A percentile compares a stretch with the other conserved stretches of the same genome.
phyloP scores from a whole-genome alignment of 805 yeast genomes.

The Nakazawaea sp. region DNA sequence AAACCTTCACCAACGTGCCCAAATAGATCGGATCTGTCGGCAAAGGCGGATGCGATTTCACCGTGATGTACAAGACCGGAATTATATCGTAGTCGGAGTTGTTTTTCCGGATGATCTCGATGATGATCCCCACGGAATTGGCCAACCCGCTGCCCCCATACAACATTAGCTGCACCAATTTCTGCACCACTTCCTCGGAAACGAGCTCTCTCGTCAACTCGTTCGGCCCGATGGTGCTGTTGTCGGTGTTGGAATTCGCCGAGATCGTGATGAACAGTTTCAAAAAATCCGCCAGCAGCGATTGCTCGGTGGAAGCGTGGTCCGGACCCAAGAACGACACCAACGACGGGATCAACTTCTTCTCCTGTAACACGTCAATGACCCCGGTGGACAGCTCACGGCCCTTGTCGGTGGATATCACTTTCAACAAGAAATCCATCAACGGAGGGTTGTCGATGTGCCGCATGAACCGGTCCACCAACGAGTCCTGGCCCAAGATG shows the following conservation, averaged over 20 bases:
- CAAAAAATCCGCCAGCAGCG: constrained; percentile 92
- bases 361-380: constrained; percentile 66
- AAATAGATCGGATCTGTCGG: constrained; percentile 89
- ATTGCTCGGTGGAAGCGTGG: constrained; percentile 65
- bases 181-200: constrained; percentile 58
- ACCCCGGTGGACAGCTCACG: constrained; percentile 79
- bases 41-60: constrained; percentile 88
- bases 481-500: constrained; percentile 55
- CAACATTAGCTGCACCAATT: constrained; percentile 72
- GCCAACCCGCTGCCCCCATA: constrained; percentile 81
- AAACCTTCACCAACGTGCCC: constrained; percentile 75
- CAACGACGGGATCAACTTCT: constrained; percentile 65
- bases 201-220: constrained; percentile 89
- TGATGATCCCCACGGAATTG: constrained; percentile 91
- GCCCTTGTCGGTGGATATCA: constrained; percentile 89
- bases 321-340: constrained; percentile 66
- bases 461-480: constrained; percentile 74
- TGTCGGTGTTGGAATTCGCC: constrained; percentile 86
- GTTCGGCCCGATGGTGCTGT: constrained; percentile 92
- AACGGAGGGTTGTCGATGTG: constrained; percentile 91
- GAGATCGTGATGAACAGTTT: constrained; percentile 92
- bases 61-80: constrained; percentile 74
- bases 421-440: constrained; percentile 86
- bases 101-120: constrained; percentile 90
- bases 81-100: constrained; percentile 92